A percentile compares a stretch with the other conserved stretches of the same genome.
Evolutionary conservation across 371 early-diverging fungal species (phyloP).

Genomic region (Mucor velutinosus): DNA sequence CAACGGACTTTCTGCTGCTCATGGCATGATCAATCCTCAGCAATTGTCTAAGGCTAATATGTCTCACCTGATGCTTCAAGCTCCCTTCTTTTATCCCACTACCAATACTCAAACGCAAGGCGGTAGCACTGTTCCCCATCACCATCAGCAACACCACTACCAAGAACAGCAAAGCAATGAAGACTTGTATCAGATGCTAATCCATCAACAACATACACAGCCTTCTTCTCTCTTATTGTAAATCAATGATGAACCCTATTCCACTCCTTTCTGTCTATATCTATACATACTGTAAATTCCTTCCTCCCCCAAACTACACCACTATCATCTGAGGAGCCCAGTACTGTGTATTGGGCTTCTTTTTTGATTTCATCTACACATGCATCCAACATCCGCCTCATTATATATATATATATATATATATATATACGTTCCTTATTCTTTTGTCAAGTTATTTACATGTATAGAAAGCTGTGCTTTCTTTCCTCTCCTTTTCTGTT

Average conservation of each 20-base stretch:
- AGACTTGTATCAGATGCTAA: slow-evolving; percentile 16
- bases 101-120: neutral
- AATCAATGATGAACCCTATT: neutral
- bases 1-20: neutral
- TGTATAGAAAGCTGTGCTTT: slow-evolving; percentile 3
- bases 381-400: neutral
- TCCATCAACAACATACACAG: neutral
- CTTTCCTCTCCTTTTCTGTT: neutral
- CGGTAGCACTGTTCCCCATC: neutral
- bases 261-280: slow-evolving; percentile 1
- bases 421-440: neutral
- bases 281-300: slow-evolving; percentile 1
- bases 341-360: neutral
- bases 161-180: slow-evolving; percentile 1
- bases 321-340: neutral
- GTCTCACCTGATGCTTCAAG: slow-evolving; percentile 29
- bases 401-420: neutral
- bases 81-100: slow-evolving; percentile 24
- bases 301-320: neutral
- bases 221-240: neutral
- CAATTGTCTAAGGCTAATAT: slow-evolving; percentile 18
- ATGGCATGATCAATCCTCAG: slow-evolving; percentile 16
- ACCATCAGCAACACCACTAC: neutral
- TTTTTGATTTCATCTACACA: neutral
- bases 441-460: neutral